A percentile compares a stretch with the other conserved stretches of the same genome.
Evolutionary conservation across 768 basidiomycete species (phyloP).

Genomic region (Pleurotus tuber-regium): DNA sequence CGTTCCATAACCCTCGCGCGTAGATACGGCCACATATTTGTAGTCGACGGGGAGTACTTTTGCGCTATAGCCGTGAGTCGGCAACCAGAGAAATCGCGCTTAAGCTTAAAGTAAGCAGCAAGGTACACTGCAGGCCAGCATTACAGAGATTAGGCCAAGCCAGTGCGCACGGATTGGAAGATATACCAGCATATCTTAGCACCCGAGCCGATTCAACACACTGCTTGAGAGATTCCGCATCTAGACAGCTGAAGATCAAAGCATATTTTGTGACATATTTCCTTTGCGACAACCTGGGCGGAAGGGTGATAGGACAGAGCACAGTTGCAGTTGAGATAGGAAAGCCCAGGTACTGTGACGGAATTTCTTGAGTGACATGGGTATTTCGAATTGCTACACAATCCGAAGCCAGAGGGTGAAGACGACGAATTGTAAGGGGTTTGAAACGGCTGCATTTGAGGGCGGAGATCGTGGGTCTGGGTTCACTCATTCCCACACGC

Average conservation of each 20-base stretch:
- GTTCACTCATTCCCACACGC: background rate
- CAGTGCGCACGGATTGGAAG: conserved; percentile 14
- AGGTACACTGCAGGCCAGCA: conserved; percentile 55
- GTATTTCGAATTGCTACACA: background rate
- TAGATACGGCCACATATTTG: conserved; percentile 76
- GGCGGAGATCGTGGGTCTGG: background rate
- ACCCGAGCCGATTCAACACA: conserved; percentile 57
- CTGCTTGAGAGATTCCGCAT: conserved; percentile 36
- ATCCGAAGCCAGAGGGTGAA: background rate
- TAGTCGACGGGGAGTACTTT: conserved; percentile 41
- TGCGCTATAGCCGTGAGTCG: conserved; percentile 41
- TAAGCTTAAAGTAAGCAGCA: conserved; percentile 52
- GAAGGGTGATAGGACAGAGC: conserved; percentile 46
- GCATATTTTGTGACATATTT: conserved; percentile 53
- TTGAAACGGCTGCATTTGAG: background rate
- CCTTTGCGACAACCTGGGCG: conserved; percentile 58
- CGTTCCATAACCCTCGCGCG: conserved; percentile 45
- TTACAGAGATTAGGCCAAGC: conserved; percentile 10
- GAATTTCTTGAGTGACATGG: background rate
- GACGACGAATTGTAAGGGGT: background rate
- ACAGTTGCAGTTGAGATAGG: conserved; percentile 8
- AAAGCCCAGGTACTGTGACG: too few relatives aligned
- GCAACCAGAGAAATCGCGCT: conserved; percentile 43
- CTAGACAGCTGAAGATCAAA: conserved; percentile 49
- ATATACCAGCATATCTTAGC: conserved; percentile 61